Percentiles rank a stretch among this genome's conserved stretches.
Conservation (phyloP, 192 early-diverging fungal species). For the Cetraspora pellucida region DNA sequence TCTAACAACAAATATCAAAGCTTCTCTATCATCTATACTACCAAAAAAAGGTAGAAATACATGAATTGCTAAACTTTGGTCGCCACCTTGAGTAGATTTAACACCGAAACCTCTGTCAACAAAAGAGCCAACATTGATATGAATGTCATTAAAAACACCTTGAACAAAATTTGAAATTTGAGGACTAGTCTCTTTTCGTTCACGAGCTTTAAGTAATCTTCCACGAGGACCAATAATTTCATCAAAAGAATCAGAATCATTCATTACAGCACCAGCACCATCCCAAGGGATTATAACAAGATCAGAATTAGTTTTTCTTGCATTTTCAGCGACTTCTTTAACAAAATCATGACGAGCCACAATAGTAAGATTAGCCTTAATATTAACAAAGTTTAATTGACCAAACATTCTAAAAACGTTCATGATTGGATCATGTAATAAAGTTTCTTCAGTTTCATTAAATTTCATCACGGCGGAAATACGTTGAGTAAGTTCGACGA, state of each 20-base stretch:
- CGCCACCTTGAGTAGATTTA: constrained; percentile 30
- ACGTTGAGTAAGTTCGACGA: constrained; percentile 79
- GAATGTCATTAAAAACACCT: constrained; percentile 43
- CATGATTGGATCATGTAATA: constrained; percentile 73
- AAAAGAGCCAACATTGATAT: constrained; percentile 62
- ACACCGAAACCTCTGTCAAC: constrained; percentile 76
- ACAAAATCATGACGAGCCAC: constrained; percentile 69
- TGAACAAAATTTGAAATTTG: constrained; percentile 53
- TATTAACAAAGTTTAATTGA: constrained; percentile 66
- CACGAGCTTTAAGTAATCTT: background rate
- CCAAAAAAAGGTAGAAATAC: constrained; percentile 77
- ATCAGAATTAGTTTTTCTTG: constrained; percentile 54
- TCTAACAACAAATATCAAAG: constrained; percentile 52
- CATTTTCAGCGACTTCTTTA: constrained; percentile 60
- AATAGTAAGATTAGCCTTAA: constrained; percentile 66
- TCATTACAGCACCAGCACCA: constrained; percentile 28
- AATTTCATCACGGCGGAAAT: constrained; percentile 79
- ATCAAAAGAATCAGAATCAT: constrained; percentile 17
- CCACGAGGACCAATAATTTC: background rate
- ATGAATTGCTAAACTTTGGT: constrained; percentile 29
- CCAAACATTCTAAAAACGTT: constrained; percentile 85
- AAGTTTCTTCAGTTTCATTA: constrained; percentile 63
- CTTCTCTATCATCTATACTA: constrained; percentile 71
- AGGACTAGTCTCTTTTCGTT: constrained; percentile 36
- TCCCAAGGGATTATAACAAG: constrained; percentile 50